phyloP scores from a whole-genome alignment of 257 asterid genomes.

The Solanum peruvianum region DNA sequence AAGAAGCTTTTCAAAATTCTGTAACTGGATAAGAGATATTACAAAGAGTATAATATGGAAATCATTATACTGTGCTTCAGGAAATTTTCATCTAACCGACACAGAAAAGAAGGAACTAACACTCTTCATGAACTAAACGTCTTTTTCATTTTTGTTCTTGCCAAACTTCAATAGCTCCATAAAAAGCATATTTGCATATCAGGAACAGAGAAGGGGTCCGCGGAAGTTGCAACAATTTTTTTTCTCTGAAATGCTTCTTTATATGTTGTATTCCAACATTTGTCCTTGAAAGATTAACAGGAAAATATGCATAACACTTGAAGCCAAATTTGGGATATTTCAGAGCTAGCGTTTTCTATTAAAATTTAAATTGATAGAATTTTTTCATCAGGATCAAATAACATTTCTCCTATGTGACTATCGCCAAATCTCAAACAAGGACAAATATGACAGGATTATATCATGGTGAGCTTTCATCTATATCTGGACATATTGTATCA shows the following conservation, averaged over 20 bases:
- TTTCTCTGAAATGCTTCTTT: background rate
- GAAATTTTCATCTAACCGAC: background rate
- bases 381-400: conserved; percentile 46
- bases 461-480: conserved; percentile 24
- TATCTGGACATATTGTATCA: background rate
- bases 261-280: background rate
- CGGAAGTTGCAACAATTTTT: background rate
- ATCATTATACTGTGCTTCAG: background rate
- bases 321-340: background rate
- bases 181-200: background rate
- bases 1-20: background rate
- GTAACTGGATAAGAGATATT: background rate
- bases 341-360: background rate
- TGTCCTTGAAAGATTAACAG: background rate
- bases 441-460: conserved; percentile 70
- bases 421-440: conserved; percentile 50
- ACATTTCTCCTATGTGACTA: conserved; percentile 68
- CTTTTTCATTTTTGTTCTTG: background rate
- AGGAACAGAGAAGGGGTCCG: background rate
- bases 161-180: background rate
- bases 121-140: background rate
- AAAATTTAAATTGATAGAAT: background rate
- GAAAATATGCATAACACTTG: background rate
- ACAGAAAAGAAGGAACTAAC: background rate
- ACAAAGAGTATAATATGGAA: background rate